Evolutionary conservation across 768 basidiomycete genomes (phyloP).

Genomic region (Boletus vinaceobasis): DNA sequence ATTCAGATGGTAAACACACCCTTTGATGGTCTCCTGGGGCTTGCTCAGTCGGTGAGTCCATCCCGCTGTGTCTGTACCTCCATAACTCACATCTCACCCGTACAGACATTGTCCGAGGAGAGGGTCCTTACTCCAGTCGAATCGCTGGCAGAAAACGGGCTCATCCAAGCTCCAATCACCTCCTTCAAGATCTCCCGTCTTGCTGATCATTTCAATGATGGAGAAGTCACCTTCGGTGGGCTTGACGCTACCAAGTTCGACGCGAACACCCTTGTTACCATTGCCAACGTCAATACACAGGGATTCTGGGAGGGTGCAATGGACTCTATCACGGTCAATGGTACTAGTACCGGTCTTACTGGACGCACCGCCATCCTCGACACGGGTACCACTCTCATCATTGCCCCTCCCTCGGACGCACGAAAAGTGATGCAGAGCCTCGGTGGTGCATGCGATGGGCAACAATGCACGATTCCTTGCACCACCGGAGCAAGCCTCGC

Average conservation of each 20-base stretch:
- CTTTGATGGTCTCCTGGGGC: conserved; percentile 77
- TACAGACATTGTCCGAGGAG: conserved; percentile 62
- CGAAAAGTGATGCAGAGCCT: conserved; percentile 55
- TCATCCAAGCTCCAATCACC: conserved; percentile 61
- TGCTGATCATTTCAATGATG: conserved; percentile 61
- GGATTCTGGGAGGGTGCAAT: conserved; percentile 84
- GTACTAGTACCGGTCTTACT: conserved; percentile 44
- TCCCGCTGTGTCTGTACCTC: conserved; percentile 8
- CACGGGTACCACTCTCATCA: conserved; percentile 46
- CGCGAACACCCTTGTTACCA: conserved; percentile 49
- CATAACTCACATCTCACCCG: background rate
- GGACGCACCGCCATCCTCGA: conserved; percentile 70
- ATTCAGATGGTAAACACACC: conserved; percentile 55
- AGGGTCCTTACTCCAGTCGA: conserved; percentile 66
- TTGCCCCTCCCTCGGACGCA: conserved; percentile 48
- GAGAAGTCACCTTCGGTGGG: conserved; percentile 79
- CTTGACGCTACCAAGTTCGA: conserved; percentile 71
- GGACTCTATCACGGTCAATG: conserved; percentile 57
- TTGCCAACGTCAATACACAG: conserved; percentile 57
- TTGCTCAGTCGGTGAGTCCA: conserved; percentile 61
- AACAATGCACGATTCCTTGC: conserved; percentile 65
- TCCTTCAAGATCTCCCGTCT: conserved; percentile 81
- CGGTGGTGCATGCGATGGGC: conserved; percentile 48
- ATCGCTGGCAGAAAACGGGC: conserved; percentile 53
- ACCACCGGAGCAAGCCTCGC: conserved; percentile 50